Conservation (phyloP, 768 basidiomycete genomes). For the Phlegmacium glaucopus region DNA sequence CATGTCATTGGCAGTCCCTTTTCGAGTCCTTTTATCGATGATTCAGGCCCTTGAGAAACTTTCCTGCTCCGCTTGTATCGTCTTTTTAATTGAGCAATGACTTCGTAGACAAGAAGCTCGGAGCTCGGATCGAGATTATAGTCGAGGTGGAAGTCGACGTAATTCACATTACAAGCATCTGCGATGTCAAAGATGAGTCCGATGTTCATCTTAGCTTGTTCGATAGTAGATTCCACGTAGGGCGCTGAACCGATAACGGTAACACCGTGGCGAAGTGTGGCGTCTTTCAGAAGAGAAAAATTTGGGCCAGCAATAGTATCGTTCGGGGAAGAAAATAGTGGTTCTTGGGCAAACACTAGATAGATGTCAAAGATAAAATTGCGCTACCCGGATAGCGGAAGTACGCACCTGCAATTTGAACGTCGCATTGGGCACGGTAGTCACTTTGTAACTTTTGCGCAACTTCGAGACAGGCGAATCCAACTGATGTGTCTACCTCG, state of each 20-base stretch:
- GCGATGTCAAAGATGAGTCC: slow-evolving; percentile 48
- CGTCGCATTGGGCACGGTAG: slow-evolving; percentile 44
- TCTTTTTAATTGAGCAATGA: slow-evolving; percentile 36
- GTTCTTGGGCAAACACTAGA: slow-evolving; percentile 61
- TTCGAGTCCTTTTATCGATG: not conserved
- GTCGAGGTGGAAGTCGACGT: slow-evolving; percentile 67
- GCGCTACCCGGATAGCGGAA: not conserved
- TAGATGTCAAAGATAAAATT: not conserved
- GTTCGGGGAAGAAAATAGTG: slow-evolving; percentile 39
- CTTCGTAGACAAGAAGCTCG: slow-evolving; percentile 54
- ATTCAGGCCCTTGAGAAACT: not conserved
- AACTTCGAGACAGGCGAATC: slow-evolving; percentile 49
- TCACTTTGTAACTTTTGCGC: slow-evolving; percentile 46
- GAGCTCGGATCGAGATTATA: slow-evolving; percentile 53
- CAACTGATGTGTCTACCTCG: slow-evolving; percentile 56
- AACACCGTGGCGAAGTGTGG: slow-evolving; percentile 37
- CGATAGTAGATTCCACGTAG: slow-evolving; percentile 52
- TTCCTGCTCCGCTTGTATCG: slow-evolving; percentile 8
- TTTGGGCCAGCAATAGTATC: slow-evolving; percentile 40
- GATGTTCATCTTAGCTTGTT: slow-evolving; percentile 52
- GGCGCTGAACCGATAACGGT: slow-evolving; percentile 61
- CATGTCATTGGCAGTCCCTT: slow-evolving; percentile 17
- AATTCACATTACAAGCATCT: slow-evolving; percentile 27
- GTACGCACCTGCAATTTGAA: slow-evolving; percentile 52
- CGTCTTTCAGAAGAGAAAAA: slow-evolving; percentile 40